A percentile compares a stretch with the other conserved stretches of the same genome.
Conservation (phyloP, 1,284 basidiomycete genomes). For the Mycocalia duriaeana region DNA sequence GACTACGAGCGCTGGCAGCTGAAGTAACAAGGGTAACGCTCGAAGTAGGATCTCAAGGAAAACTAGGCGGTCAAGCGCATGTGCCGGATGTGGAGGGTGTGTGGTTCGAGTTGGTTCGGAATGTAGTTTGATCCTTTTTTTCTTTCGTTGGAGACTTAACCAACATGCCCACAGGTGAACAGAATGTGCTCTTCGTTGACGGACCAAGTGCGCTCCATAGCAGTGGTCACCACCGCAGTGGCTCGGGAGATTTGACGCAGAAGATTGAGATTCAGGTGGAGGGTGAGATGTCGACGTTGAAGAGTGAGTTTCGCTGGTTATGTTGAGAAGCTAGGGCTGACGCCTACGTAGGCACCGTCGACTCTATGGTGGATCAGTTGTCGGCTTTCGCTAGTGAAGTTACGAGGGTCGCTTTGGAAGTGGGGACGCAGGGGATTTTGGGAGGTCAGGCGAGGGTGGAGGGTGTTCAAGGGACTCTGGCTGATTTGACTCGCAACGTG, state of each 20-base stretch:
- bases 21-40: conserved; percentile 96
- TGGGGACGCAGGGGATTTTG: conserved; percentile 88
- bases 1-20: conserved; percentile 84
- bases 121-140: conserved; percentile 43
- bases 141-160: no score
- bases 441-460: conserved; percentile 91
- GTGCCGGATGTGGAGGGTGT: conserved; percentile 95
- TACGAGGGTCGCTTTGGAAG: conserved; percentile 87
- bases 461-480: conserved; percentile 93
- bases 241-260: conserved; percentile 86
- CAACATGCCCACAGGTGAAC: conserved; percentile 57
- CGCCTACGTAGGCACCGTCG: conserved; percentile 69
- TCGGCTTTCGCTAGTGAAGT: conserved; percentile 93
- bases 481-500: conserved; percentile 86
- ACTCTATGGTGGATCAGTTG: conserved; percentile 87
- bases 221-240: conserved; percentile 89
- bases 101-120: conserved; percentile 88
- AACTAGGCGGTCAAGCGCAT: conserved; percentile 86
- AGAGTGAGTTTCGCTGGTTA: conserved; percentile 22
- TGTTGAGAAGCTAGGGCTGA: conserved; percentile 14
- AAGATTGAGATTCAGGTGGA: conserved; percentile 88
- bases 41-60: conserved; percentile 86
- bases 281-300: conserved; percentile 67
- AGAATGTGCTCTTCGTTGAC: conserved; percentile 92
- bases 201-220: conserved; percentile 91